Evolutionary conservation across 1,139 yeast genomes (phyloP), one percentile per base, ranked within the genome.

Genomic region (Debaryomyces udenii): DNA sequence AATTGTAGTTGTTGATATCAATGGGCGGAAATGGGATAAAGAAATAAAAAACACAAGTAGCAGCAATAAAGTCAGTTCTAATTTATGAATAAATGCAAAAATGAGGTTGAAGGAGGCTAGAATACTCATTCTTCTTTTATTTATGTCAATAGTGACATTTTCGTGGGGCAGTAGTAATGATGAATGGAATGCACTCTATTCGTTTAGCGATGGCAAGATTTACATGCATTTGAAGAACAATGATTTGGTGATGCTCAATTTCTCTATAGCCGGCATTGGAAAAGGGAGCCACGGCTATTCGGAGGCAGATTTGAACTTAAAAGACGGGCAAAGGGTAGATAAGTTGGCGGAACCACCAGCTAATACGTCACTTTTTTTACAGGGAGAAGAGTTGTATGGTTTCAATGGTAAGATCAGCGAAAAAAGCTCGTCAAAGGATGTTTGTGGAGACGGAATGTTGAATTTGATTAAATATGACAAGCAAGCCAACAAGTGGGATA

Each of bases 201-300:
- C 72, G 7, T 66, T 66, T 28, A 48, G 56, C 6, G 57, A 60
- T 10, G 75, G 74, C 2, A 58, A 54, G 39, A 52, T 68, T 6
- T 72, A 69, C 44, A 45, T 71, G 18, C 71, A 66, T 43, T 55
- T 72, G 36, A 54, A 57, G 17, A 67, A 70, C 46, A 62, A 70
- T 49, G 74, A 69, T 30, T 51, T 72, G 32, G 55, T 71, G 9
- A 45, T 61, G 2, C 46, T 72, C 23, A 61, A 68, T 45, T 70
- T 70, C 44, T 62, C 70, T 7, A 56, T 70, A 13, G 46, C 64
- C 20, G 76, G 74, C 2, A 52, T 53, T 28, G 47, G 51, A 13
- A 41, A 42, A 26, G 38, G 44, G 24, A 28, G 38, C 9, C 5
- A 20, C 7, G 16, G 15, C n/a, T 43, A 32, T 28, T 20, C 46